These are phyloP conservation scores for Neofusicoccum kwambonambiense DNA, from an alignment of 2,329 filamentous ascomycete genomes.

Conservation along the genomic window DNA sequence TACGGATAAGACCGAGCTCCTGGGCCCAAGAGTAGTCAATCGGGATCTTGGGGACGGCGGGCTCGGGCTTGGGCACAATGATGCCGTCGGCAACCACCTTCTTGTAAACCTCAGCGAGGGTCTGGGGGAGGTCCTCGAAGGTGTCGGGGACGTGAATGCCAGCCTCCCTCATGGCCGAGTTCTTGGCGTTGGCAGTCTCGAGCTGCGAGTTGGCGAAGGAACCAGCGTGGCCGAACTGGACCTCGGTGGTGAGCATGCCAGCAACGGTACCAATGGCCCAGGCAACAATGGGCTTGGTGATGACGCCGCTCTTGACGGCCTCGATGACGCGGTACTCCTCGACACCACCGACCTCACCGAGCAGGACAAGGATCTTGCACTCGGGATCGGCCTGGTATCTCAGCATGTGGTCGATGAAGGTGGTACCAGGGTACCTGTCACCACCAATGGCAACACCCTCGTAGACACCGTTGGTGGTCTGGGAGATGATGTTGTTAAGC, in stretches of 20 bases:
- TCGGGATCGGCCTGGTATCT: conserved; percentile 95
- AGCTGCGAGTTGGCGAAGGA: conserved; percentile 99
- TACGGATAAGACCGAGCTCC: conserved; percentile 98
- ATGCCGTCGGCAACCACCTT: conserved; percentile 80
- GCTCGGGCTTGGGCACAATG: conserved; percentile 84
- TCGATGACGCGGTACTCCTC: conserved; percentile 99
- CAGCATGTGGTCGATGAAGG: conserved; percentile 97
- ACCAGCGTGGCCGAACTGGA: conserved; percentile 98
- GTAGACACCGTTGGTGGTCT: conserved; percentile 96
- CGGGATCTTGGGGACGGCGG: conserved; percentile 95
- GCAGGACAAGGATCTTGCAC: conserved; percentile 93
- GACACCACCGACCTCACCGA: conserved; percentile 98
- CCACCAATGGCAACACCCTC: conserved; percentile 99
- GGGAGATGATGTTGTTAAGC: conserved; percentile 98
- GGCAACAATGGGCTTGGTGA: conserved; percentile 97
- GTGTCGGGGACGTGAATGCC: conserved; percentile 93
- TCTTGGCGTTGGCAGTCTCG: conserved; percentile 95
- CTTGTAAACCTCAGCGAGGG: conserved; percentile 81
- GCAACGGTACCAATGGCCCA: conserved; percentile 99
- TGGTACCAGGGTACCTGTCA: conserved; percentile 97
- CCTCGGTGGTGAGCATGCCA: conserved; percentile 99
- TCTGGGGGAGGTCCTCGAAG: conserved; percentile 86
- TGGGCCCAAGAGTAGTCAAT: conserved; percentile 99
- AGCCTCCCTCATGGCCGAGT: conserved; percentile 92
- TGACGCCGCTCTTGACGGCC: conserved; percentile 87